A percentile compares a stretch with the other conserved stretches of the same genome.
phyloP scores from a whole-genome alignment of 2,329 filamentous ascomycete species.

The Sporothrix humicola region DNA sequence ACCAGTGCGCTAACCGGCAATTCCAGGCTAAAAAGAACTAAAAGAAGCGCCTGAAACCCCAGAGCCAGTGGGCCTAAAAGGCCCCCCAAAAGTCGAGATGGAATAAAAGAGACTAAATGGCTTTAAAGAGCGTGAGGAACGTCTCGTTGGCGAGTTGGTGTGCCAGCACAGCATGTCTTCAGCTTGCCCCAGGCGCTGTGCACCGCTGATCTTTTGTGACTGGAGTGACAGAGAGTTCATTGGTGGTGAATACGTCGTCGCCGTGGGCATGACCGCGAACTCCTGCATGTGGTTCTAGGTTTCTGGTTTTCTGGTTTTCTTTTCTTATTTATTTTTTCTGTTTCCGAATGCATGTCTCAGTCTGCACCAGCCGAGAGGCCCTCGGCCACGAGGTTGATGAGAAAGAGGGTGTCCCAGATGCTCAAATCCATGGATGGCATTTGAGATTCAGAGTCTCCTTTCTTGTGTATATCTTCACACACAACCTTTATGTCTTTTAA shows the following conservation, averaged over 20 bases:
- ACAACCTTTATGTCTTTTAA: not conserved
- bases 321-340: no score
- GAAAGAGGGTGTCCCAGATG: conserved; percentile 7
- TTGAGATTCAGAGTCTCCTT: no score
- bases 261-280: conserved; percentile 13
- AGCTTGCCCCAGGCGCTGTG: conserved; percentile 27
- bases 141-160: conserved; percentile 29
- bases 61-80: not conserved
- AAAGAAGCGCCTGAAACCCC: conserved; percentile 27
- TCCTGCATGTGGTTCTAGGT: not conserved
- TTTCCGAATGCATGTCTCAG: conserved; percentile 30
- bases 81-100: not conserved
- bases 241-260: not conserved
- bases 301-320: not conserved
- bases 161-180: conserved; percentile 31
- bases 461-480: not conserved
- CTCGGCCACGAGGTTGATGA: conserved; percentile 15
- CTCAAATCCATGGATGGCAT: not conserved
- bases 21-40: conserved; percentile 3
- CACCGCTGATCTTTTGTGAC: not conserved
- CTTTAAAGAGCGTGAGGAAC: no score
- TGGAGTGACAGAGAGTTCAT: not conserved
- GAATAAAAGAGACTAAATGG: no score
- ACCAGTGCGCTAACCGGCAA: conserved; percentile 20
- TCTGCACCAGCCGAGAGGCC: conserved; percentile 25